Percentiles rank a stretch among this genome's conserved stretches.
phyloP scores from a whole-genome alignment of 2,329 filamentous ascomycete species.

The Cladophialophora yegresii region DNA sequence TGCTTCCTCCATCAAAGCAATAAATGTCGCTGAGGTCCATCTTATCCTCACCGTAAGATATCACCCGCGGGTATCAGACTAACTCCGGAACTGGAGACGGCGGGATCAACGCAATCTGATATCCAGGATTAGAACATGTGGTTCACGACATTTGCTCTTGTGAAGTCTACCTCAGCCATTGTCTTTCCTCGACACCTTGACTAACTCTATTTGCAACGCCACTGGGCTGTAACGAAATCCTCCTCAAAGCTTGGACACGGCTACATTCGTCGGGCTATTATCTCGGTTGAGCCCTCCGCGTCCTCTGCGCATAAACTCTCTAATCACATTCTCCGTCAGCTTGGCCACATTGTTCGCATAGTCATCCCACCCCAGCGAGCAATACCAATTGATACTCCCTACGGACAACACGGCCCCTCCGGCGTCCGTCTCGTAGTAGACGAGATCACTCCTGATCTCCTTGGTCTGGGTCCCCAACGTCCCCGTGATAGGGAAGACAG shows the following conservation, averaged over 20 bases:
- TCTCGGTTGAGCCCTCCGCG: neutral
- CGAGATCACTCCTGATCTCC: slow-evolving; percentile 35
- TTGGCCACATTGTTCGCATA: slow-evolving; percentile 38
- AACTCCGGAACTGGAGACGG: too few species aligned
- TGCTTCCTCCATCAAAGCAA: too few species aligned
- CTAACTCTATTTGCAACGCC: neutral
- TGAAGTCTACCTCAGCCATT: too few species aligned
- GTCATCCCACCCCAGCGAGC: slow-evolving; percentile 35
- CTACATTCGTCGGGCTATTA: neutral
- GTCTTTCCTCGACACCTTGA: neutral
- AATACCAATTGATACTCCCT: slow-evolving; percentile 40
- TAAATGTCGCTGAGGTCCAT: too few species aligned
- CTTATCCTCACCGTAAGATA: too few species aligned
- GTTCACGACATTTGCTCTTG: too few species aligned
- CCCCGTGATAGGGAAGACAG: slow-evolving; percentile 36
- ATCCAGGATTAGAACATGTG: too few species aligned
- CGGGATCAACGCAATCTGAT: too few species aligned
- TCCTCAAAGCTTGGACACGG: neutral
- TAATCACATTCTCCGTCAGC: slow-evolving; percentile 37
- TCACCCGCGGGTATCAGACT: too few species aligned
- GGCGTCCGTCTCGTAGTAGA: slow-evolving; percentile 36
- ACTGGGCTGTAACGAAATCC: neutral
- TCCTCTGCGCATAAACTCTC: slow-evolving; percentile 31
- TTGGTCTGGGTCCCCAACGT: slow-evolving; percentile 34
- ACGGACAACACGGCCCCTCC: slow-evolving; percentile 38